A percentile compares a stretch with the other conserved stretches of the same genome.
Evolutionary conservation across 306 rosid species (phyloP).

Genomic region (Pueraria montana): DNA sequence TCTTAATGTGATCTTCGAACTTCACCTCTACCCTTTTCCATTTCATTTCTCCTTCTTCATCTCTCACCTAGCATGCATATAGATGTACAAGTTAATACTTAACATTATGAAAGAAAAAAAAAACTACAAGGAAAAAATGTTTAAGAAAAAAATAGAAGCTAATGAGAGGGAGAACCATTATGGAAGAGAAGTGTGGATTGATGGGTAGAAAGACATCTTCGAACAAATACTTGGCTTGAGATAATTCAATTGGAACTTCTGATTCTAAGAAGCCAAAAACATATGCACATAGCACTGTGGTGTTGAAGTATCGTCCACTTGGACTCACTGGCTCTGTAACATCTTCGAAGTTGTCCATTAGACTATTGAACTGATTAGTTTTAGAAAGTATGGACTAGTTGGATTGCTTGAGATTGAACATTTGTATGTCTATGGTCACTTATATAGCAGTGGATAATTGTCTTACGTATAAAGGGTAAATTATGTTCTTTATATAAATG

Average conservation of each 20-base stretch:
- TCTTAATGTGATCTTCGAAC: slow-evolving; percentile 55
- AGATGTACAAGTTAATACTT: neutral
- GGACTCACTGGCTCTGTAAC: slow-evolving; percentile 70
- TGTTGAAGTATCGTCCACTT: slow-evolving; percentile 59
- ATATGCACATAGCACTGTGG: slow-evolving; percentile 46
- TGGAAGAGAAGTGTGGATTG: slow-evolving; percentile 70
- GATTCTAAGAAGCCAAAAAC: slow-evolving; percentile 62
- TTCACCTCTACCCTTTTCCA: slow-evolving; percentile 66
- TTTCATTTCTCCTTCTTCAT: slow-evolving; percentile 46
- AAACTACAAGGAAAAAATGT: neutral
- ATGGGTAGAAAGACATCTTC: slow-evolving; percentile 51
- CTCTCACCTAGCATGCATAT: slow-evolving; percentile 46
- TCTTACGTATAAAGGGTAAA: neutral
- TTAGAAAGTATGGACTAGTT: neutral
- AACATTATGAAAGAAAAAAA: neutral
- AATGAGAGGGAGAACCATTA: slow-evolving; percentile 51
- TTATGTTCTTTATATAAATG: neutral
- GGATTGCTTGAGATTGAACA: neutral
- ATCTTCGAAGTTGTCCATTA: slow-evolving; percentile 44
- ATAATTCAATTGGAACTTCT: slow-evolving; percentile 52
- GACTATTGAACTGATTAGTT: neutral
- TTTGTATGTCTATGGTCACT: neutral
- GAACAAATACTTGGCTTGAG: slow-evolving; percentile 37
- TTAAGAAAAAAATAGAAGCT: neutral
- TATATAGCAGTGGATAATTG: neutral